These are phyloP conservation scores for Chytriomyces sp. DNA, from an alignment of 192 early-diverging fungal species.

Conservation along the genomic window DNA sequence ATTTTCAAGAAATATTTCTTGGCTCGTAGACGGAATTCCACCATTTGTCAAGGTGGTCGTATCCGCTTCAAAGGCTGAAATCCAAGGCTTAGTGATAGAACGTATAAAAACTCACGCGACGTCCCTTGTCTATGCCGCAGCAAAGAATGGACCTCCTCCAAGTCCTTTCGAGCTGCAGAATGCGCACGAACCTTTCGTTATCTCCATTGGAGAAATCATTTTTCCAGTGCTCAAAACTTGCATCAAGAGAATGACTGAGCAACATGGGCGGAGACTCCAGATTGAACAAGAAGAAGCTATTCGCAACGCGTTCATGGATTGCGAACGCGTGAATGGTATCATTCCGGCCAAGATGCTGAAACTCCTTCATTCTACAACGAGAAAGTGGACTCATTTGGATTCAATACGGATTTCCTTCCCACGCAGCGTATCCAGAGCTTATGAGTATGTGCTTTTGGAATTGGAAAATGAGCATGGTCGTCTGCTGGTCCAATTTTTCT, in stretches of 20 bases:
- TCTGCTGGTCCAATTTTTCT: not conserved
- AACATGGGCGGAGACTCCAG: not conserved
- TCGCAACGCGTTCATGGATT: conserved; percentile 1
- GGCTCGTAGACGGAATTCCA: conserved; percentile 18
- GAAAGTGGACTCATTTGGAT: not conserved
- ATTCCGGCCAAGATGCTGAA: conserved; percentile 19
- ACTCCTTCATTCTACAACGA: not conserved
- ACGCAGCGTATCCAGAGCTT: not conserved
- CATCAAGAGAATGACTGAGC: conserved; percentile 19
- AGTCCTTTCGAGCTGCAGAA: not conserved
- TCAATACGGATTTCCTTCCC: not conserved
- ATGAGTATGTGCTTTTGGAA: not conserved
- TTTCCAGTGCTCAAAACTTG: conserved; percentile 18
- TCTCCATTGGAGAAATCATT: conserved; percentile 21
- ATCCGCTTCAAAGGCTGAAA: not conserved
- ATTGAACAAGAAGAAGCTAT: conserved; percentile 10
- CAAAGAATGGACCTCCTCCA: conserved; percentile 7
- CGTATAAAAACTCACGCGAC: conserved; percentile 1
- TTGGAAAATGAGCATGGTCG: conserved; percentile 1
- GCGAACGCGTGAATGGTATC: not conserved
- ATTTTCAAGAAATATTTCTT: not conserved
- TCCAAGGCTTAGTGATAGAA: not conserved
- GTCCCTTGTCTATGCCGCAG: not conserved
- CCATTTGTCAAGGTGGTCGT: conserved; percentile 24
- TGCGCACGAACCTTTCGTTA: conserved; percentile 2